Evolutionary conservation across 495 filamentous ascomycete species (phyloP).

Genomic region (Penicillium manginii): DNA sequence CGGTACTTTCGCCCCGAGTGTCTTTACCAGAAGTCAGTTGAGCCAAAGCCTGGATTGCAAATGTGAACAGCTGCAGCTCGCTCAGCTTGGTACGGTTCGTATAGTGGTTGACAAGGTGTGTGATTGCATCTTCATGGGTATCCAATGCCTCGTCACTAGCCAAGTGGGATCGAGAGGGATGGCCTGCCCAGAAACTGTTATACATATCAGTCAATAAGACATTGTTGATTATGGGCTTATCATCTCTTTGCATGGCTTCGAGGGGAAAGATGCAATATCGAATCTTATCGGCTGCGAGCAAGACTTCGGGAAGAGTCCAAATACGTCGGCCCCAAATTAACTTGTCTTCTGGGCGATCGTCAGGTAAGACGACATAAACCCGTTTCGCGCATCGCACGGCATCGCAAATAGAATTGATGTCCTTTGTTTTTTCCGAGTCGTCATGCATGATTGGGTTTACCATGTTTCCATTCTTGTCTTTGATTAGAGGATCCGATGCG

Average conservation of each 20-base stretch:
- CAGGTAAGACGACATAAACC: conserved; percentile 16
- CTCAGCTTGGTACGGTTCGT: conserved; percentile 17
- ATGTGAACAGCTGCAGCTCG: conserved; percentile 21
- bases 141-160: conserved; percentile 1
- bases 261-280: conserved; percentile 14
- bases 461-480: neutral
- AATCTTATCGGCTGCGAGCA: conserved; percentile 16
- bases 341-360: neutral
- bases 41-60: conserved; percentile 19
- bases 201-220: conserved; percentile 20
- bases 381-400: conserved; percentile 18
- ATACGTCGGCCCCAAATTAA: conserved; percentile 13
- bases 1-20: conserved; percentile 9
- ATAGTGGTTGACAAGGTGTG: conserved; percentile 19
- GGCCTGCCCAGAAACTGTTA: conserved; percentile 14
- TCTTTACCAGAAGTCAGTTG: conserved; percentile 4
- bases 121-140: conserved; percentile 14
- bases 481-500: neutral
- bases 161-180: conserved; percentile 4
- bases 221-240: neutral
- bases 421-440: conserved; percentile 9
- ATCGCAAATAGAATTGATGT: conserved; percentile 21
- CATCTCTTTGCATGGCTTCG: neutral
- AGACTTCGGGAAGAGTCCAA: conserved; percentile 20
- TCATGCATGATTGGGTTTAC: neutral